These are phyloP conservation scores for Tuber borchii DNA, from an alignment of 495 filamentous ascomycete species.

Conservation along the genomic window DNA sequence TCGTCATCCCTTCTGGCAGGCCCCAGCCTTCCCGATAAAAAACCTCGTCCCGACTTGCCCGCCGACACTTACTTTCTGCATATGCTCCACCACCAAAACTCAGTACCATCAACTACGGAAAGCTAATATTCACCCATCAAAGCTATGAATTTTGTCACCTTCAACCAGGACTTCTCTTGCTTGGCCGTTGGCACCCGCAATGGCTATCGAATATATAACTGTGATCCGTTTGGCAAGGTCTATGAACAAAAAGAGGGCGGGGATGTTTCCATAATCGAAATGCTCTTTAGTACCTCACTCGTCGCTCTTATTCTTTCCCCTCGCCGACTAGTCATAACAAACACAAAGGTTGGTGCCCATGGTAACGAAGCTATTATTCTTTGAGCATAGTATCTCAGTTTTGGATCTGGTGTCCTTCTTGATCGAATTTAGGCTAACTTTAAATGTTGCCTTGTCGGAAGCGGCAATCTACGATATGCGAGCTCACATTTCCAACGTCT, in stretches of 20 bases:
- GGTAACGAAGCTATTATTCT: conserved; percentile 11
- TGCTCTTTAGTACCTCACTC: conserved; percentile 98
- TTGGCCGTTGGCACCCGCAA: conserved; percentile 90
- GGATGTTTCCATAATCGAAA: conserved; percentile 90
- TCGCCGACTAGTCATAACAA: conserved; percentile 83
- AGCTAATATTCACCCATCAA: conserved; percentile 43
- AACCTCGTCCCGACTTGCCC: neutral
- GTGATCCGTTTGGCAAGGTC: conserved; percentile 87
- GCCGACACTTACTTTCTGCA: neutral
- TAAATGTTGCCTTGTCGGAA: conserved; percentile 40
- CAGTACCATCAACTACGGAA: conserved; percentile 2
- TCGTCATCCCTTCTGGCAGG: neutral
- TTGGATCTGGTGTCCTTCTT: conserved; percentile 4
- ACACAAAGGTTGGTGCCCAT: conserved; percentile 72
- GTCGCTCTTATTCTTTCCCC: conserved; percentile 88
- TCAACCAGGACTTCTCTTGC: conserved; percentile 97
- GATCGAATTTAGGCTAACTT: conserved; percentile 13
- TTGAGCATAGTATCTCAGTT: neutral
- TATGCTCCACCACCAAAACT: conserved; percentile 6
- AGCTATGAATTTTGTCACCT: conserved; percentile 94
- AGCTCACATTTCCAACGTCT: conserved; percentile 91
- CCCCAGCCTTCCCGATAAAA: conserved; percentile 6
- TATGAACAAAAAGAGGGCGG: conserved; percentile 80
- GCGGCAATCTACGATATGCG: conserved; percentile 94
- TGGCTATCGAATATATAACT: conserved; percentile 92